These are phyloP conservation scores for Chaetomium tenue DNA, from an alignment of 495 filamentous ascomycete genomes.

Conservation along the genomic window DNA sequence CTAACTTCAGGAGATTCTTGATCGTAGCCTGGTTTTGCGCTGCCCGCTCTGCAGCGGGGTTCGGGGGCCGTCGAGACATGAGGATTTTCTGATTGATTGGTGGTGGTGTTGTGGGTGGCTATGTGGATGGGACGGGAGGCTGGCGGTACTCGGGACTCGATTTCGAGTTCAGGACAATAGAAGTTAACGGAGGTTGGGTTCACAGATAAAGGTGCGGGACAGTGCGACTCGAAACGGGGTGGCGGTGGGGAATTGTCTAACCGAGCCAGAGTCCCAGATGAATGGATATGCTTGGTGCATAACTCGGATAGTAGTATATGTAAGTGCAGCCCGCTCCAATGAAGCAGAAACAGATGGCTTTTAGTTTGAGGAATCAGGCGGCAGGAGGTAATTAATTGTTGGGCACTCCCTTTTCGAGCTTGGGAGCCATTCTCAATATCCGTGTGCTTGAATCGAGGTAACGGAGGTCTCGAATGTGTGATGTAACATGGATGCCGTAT, in stretches of 20 bases:
- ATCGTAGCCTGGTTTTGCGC: constrained; percentile 84
- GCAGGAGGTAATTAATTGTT: too few relatives aligned
- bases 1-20: constrained; percentile 88
- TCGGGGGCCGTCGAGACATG: constrained; percentile 87
- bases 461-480: too few relatives aligned
- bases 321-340: not conserved
- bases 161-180: constrained; percentile 3
- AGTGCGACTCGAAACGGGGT: not conserved
- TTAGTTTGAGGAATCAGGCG: too few relatives aligned
- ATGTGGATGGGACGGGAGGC: not conserved
- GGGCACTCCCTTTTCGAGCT: too few relatives aligned
- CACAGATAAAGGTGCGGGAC: constrained; percentile 7
- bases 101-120: not conserved
- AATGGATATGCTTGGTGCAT: not conserved
- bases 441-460: too few relatives aligned
- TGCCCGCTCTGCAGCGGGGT: constrained; percentile 73
- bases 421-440: too few relatives aligned
- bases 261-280: not conserved
- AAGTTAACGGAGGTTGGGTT: constrained; percentile 13
- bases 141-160: not conserved
- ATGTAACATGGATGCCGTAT: too few relatives aligned
- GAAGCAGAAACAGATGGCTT: too few relatives aligned
- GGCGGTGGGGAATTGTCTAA: not conserved
- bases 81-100: constrained; percentile 15
- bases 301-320: not conserved